A percentile compares a stretch with the other conserved stretches of the same genome.
These are phyloP conservation scores for Trichoderma atroviride DNA, from an alignment of 2,329 filamentous ascomycete species.

Conservation along the genomic window DNA sequence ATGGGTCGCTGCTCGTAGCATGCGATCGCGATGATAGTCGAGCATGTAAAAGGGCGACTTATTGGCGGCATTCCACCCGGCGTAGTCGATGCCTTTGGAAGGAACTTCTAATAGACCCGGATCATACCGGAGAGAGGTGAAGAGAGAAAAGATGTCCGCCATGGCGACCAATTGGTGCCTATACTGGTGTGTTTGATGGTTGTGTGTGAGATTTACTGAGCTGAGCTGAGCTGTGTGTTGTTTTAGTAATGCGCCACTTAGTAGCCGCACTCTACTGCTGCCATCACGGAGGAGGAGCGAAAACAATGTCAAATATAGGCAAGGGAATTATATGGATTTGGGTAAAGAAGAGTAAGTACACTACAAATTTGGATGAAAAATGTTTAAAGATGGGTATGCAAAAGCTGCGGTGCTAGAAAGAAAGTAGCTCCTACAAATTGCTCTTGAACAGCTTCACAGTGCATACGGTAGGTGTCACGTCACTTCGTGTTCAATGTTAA, in stretches of 20 bases:
- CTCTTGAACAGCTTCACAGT: slow-evolving; percentile 5
- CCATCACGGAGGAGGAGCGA: neutral
- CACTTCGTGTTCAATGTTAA: neutral
- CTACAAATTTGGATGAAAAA: neutral
- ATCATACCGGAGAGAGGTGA: slow-evolving; percentile 75
- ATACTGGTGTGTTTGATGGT: neutral
- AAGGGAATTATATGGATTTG: neutral
- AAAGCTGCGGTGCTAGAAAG: neutral
- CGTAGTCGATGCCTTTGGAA: slow-evolving; percentile 42
- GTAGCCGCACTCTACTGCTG: neutral
- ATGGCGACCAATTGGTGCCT: slow-evolving; percentile 32
- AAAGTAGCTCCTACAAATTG: neutral
- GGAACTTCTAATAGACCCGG: slow-evolving; percentile 53
- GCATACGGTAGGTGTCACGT: neutral
- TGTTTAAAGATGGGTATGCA: neutral
- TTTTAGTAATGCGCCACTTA: neutral
- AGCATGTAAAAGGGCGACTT: slow-evolving; percentile 77
- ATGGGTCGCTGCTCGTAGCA: slow-evolving; percentile 64
- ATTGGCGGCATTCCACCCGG: slow-evolving; percentile 56
- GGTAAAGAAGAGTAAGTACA: neutral
- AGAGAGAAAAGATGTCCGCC: slow-evolving; percentile 59
- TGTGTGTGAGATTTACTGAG: neutral
- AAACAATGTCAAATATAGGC: neutral
- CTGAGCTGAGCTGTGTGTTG: neutral
- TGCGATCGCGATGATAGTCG: slow-evolving; percentile 74